Base-by-base conservation (phyloP, 306 rosid species). In the Medicago ruthenica region DNA sequence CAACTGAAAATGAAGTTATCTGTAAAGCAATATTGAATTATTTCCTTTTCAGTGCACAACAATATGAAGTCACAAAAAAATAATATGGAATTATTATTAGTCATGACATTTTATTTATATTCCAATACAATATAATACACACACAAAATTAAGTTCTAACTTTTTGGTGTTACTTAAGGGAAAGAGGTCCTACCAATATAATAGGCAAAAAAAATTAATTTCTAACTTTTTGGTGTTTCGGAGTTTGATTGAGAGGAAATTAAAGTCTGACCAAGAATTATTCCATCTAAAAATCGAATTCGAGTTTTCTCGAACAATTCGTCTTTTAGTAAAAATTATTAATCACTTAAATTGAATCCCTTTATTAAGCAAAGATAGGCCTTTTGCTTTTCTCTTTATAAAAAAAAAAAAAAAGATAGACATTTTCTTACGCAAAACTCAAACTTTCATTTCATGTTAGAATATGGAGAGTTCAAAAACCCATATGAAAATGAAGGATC, bases 21-120 rank as follows among this genome's bases (percentile, higher is more conserved):
- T 70, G 78, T 58, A 59, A 77, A 69, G 73, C 73, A 76, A 40
- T 76, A 31, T 31, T 17, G 36, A 27, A 50, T 31, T 61, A 61
- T 61, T 67, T 67, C 20, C 36, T 67, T 67, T 67, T 42, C 14
- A 24, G 53, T 72, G 68, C 59, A 64, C 27, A 67, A 2, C 48
- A 63, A 17, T 64, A 17, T 27, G 4, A 27, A 27, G 31, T 27
- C n/a, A n/a, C n/a, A 27, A 24, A 24, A 27, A 27, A 0, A 27
- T 4, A 34, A 27, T 54, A 12, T 36, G 24, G 16, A 12, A 27
- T 42, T 45, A 12, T 69, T 58, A 17, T 57, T 27, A 42, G 68
- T 53, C 20, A 76, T 34, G n/a, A 18, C 40, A 36, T 47, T 51
- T 47, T 34, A 39, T 76, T 71, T 71, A 18, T 65, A 51, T 42